phyloP scores from a whole-genome alignment of 2,329 filamentous ascomycete genomes.

The Pseudogymnoascus sp. region DNA sequence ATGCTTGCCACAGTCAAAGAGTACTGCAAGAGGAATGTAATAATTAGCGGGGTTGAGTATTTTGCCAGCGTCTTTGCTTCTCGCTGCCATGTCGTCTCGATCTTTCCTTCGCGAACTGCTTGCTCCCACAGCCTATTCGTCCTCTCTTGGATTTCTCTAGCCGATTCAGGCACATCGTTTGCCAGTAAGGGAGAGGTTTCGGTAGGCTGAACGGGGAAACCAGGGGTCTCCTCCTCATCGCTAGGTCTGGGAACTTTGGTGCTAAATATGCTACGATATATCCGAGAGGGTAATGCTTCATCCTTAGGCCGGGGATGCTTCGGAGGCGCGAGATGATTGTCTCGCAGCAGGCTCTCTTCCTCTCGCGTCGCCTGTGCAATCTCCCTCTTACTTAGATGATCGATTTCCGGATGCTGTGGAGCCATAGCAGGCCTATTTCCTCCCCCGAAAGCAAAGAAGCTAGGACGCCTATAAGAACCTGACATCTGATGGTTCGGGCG shows the following conservation, averaged over 20 bases:
- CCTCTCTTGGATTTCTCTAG: constrained; percentile 42
- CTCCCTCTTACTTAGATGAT: constrained; percentile 45
- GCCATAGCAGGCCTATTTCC: constrained; percentile 63
- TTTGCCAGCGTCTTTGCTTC: constrained; percentile 72
- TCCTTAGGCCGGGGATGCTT: constrained; percentile 39
- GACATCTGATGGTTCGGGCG: constrained; percentile 42
- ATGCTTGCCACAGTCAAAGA: constrained; percentile 76
- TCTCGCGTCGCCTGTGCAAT: constrained; percentile 48
- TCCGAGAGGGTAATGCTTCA: constrained; percentile 28
- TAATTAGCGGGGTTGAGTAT: constrained; percentile 62
- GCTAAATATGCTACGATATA: constrained; percentile 42
- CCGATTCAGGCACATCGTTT: constrained; percentile 35
- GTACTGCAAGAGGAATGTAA: constrained; percentile 74
- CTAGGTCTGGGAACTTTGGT: constrained; percentile 39
- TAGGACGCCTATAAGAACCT: constrained; percentile 66
- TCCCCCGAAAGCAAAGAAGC: constrained; percentile 65
- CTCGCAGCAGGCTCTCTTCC: constrained; percentile 52
- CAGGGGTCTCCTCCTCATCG: constrained; percentile 22
- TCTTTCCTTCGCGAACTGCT: constrained; percentile 69
- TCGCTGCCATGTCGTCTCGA: constrained; percentile 84
- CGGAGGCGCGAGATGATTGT: constrained; percentile 57
- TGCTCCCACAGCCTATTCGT: constrained; percentile 75
- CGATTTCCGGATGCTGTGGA: constrained; percentile 38
- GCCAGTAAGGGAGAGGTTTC: constrained; percentile 33
- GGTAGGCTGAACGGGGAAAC: constrained; percentile 27